Evolutionary conservation across 2,329 filamentous ascomycete genomes (phyloP).

Genomic region (Trichoderma simmonsii): DNA sequence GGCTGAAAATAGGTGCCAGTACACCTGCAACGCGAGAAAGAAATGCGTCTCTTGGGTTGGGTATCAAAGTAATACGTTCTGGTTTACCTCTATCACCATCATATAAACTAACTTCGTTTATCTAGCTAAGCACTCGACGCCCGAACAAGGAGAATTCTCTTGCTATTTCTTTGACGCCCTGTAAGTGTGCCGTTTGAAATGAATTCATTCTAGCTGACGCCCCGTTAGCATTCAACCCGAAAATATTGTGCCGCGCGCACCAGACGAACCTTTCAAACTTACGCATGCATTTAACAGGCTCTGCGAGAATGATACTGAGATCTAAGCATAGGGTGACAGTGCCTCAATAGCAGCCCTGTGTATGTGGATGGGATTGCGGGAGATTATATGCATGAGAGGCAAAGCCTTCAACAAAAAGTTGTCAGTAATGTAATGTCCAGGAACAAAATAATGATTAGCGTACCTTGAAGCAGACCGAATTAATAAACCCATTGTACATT

Average conservation of each 20-base stretch:
- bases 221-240: conserved; percentile 8
- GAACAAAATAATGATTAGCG: not conserved
- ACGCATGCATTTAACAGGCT: conserved; percentile 21
- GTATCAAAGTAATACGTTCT: conserved; percentile 11
- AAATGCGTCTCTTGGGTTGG: conserved; percentile 20
- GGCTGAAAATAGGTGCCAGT: conserved; percentile 22
- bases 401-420: not conserved
- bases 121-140: not conserved
- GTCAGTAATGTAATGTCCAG: not conserved
- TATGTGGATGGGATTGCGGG: not conserved
- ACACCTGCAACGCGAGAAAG: conserved; percentile 17
- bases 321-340: not conserved
- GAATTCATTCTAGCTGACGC: not conserved
- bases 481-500: not conserved
- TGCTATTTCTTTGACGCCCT: conserved; percentile 20
- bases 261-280: not conserved
- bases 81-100: too few species aligned
- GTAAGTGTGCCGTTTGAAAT: conserved; percentile 5
- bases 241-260: not conserved
- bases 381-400: not conserved
- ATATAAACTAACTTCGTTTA: not conserved
- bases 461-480: not conserved
- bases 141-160: not conserved
- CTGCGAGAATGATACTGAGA: not conserved
- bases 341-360: too few species aligned